Conservation (phyloP, 208 protist genomes). For the Plasmodiophora brassicae region DNA sequence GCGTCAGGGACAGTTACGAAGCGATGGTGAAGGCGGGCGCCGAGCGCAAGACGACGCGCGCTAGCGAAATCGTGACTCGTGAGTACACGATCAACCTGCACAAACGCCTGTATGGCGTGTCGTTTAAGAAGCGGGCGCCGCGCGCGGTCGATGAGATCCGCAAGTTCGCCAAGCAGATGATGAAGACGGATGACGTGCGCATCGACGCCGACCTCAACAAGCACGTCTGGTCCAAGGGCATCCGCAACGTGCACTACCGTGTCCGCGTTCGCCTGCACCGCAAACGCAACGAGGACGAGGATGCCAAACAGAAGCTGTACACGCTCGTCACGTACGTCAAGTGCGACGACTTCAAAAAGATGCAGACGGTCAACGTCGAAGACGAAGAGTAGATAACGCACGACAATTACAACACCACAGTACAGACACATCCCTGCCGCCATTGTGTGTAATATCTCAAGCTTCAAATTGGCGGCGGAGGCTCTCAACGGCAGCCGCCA, state of each 20-base stretch:
- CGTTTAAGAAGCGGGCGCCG: conserved; percentile 91
- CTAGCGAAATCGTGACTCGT: conserved; percentile 72
- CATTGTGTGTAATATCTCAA: too few species aligned
- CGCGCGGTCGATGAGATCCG: conserved; percentile 88
- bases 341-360: conserved; percentile 57
- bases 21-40: background rate
- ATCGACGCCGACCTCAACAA: conserved; percentile 91
- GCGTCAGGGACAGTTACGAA: too few species aligned
- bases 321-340: conserved; percentile 66
- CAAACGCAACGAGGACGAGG: conserved; percentile 76
- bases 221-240: conserved; percentile 88
- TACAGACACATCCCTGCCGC: too few species aligned
- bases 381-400: conserved; percentile 43
- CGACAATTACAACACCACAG: too few species aligned
- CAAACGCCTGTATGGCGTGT: conserved; percentile 81
- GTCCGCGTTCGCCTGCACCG: conserved; percentile 80
- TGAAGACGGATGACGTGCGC: conserved; percentile 94
- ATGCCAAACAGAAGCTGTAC: conserved; percentile 74
- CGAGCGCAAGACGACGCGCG: conserved; percentile 41
- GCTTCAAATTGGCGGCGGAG: too few species aligned
- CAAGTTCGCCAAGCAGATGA: conserved; percentile 81
- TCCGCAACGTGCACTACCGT: conserved; percentile 78
- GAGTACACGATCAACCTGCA: conserved; percentile 95
- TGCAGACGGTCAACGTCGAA: conserved; percentile 53
- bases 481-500: too few species aligned